Evolutionary conservation across 1,284 basidiomycete genomes (phyloP).

Genomic region (Malassezia furfur): DNA sequence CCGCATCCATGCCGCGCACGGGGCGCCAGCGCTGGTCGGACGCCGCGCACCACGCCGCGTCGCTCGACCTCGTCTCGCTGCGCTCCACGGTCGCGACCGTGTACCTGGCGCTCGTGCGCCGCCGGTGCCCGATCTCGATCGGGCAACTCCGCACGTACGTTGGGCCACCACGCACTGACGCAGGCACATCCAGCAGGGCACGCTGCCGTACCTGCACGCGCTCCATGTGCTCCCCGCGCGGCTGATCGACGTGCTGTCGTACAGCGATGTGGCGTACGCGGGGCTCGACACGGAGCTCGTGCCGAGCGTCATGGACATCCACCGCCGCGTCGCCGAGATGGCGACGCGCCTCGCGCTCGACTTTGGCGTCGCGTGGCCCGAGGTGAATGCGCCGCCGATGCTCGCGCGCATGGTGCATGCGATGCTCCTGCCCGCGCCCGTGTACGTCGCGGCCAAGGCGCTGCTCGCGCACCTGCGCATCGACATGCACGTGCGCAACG

Average conservation of each 20-base stretch:
- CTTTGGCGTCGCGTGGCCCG: conserved; percentile 60
- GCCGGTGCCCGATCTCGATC: conserved; percentile 10
- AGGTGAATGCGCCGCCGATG: conserved; percentile 66
- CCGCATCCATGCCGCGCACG: background rate
- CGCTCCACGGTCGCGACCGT: conserved; percentile 14
- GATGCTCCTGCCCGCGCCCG: conserved; percentile 64
- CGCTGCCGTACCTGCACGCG: conserved; percentile 71
- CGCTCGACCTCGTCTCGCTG: conserved; percentile 1
- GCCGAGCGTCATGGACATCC: conserved; percentile 57
- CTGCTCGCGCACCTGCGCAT: conserved; percentile 21
- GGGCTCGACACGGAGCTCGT: conserved; percentile 54
- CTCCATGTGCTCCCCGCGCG: conserved; percentile 58
- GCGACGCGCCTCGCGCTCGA: conserved; percentile 57
- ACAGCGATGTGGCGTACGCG: conserved; percentile 21
- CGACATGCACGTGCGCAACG: conserved; percentile 12
- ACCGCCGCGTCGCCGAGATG: conserved; percentile 58
- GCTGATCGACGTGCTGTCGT: conserved; percentile 60
- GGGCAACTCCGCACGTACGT: conserved; percentile 14
- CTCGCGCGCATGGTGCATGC: conserved; percentile 67
- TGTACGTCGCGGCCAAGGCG: conserved; percentile 27
- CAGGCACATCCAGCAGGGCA: conserved; percentile 10
- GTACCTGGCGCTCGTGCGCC: conserved; percentile 11
- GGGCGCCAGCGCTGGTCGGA: conserved; percentile 3
- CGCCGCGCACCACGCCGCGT: background rate
- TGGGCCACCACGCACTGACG: background rate